These are phyloP conservation scores for Plectosphaerella cucumerina DNA, from an alignment of 2,329 filamentous ascomycete genomes.

Conservation along the genomic window DNA sequence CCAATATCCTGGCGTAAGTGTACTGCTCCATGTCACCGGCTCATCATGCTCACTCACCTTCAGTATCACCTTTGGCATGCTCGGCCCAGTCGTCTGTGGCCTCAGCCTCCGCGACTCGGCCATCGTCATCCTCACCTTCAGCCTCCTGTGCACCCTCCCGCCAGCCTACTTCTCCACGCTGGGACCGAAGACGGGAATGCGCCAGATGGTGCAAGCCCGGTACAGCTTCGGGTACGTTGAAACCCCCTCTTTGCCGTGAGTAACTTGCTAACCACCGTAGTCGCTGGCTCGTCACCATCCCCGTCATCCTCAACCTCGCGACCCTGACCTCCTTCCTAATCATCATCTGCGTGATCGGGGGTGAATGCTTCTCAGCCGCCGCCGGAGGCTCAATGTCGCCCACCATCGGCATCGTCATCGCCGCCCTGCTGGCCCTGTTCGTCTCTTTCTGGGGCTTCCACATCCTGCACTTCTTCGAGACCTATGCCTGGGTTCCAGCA, in stretches of 20 bases:
- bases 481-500: conserved; percentile 52
- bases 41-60: too few species aligned
- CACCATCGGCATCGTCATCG: conserved; percentile 57
- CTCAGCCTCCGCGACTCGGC: conserved; percentile 52
- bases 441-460: conserved; percentile 60
- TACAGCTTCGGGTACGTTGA: conserved; percentile 54
- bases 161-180: conserved; percentile 55
- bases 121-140: conserved; percentile 61
- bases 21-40: too few species aligned
- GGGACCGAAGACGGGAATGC: conserved; percentile 59
- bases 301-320: conserved; percentile 58
- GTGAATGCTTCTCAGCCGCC: conserved; percentile 53
- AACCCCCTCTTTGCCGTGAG: neutral
- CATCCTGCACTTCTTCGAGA: conserved; percentile 53
- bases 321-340: conserved; percentile 61
- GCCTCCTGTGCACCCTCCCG: conserved; percentile 46
- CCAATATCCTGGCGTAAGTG: conserved; percentile 36
- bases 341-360: conserved; percentile 57
- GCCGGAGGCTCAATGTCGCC: conserved; percentile 43
- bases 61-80: conserved; percentile 58
- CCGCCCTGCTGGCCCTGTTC: conserved; percentile 50
- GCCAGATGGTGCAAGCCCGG: conserved; percentile 62
- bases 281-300: conserved; percentile 53
- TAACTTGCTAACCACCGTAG: conserved; percentile 19
- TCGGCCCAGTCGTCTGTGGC: conserved; percentile 51